Conservation (phyloP, 768 basidiomycete species). For the Ramaria rubella region DNA sequence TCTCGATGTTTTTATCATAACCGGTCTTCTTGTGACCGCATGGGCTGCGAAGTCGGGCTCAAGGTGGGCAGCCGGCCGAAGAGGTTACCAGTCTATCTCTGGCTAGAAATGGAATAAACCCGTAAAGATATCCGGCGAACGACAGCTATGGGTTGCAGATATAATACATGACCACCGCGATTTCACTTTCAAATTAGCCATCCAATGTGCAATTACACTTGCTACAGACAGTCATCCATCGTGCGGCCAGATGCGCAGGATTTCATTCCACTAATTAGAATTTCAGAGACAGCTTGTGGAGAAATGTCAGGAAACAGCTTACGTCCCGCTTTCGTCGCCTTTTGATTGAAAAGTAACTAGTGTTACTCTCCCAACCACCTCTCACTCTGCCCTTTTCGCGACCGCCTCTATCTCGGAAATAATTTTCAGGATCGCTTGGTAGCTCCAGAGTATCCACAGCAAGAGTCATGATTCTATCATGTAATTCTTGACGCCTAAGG, state of each 20-base stretch:
- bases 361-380: constrained; percentile 61
- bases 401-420: constrained; percentile 54
- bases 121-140: background rate
- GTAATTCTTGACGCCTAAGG: constrained; percentile 47
- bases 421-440: constrained; percentile 61
- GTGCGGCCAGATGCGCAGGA: constrained; percentile 49
- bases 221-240: constrained; percentile 49
- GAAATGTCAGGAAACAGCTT: background rate
- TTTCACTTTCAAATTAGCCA: background rate
- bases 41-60: constrained; percentile 54
- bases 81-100: constrained; percentile 44
- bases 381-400: constrained; percentile 65
- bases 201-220: constrained; percentile 24
- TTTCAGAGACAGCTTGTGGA: background rate
- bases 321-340: constrained; percentile 70
- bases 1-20: constrained; percentile 42
- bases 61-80: constrained; percentile 72
- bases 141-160: background rate
- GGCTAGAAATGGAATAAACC: background rate
- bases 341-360: constrained; percentile 73
- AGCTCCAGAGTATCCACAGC: constrained; percentile 53
- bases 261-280: constrained; percentile 63
- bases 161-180: background rate
- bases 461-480: constrained; percentile 60
- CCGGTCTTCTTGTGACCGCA: constrained; percentile 56